Percentiles rank a stretch among this genome's conserved stretches.
Evolutionary conservation across 192 early-diverging fungal species (phyloP).

Genomic region (Linnemannia schmuckeri): DNA sequence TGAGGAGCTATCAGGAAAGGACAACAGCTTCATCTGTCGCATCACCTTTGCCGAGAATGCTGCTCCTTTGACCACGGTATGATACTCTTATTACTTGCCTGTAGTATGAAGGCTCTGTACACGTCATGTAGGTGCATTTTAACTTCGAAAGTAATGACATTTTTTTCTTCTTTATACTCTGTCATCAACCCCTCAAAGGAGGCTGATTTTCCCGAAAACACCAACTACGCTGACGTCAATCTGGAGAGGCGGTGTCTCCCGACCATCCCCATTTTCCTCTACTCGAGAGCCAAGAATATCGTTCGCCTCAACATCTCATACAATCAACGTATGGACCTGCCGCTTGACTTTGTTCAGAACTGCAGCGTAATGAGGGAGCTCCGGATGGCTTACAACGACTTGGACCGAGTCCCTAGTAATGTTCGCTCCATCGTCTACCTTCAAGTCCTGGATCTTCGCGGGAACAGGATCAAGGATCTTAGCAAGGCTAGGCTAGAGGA

Average conservation of each 20-base stretch:
- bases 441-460: conserved; percentile 80
- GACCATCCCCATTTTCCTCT: conserved; percentile 84
- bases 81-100: neutral
- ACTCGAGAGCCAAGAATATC: conserved; percentile 78
- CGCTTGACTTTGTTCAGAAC: conserved; percentile 85
- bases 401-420: conserved; percentile 75
- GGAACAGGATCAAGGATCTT: conserved; percentile 79
- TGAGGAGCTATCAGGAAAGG: conserved; percentile 84
- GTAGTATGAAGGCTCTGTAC: conserved; percentile 26
- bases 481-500: conserved; percentile 74
- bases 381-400: conserved; percentile 77
- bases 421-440: conserved; percentile 74
- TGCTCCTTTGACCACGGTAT: conserved; percentile 54
- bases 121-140: neutral
- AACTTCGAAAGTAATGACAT: conserved; percentile 61
- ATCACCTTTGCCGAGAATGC: conserved; percentile 74
- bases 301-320: conserved; percentile 84
- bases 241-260: conserved; percentile 80
- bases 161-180: neutral
- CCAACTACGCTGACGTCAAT: conserved; percentile 72
- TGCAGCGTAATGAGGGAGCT: conserved; percentile 77
- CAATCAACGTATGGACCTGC: conserved; percentile 85
- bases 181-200: conserved; percentile 25
- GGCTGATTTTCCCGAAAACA: conserved; percentile 56
- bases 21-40: conserved; percentile 88